Evolutionary conservation across 306 rosid genomes (phyloP), one percentile per base, ranked within the genome.

Genomic region (Vigna hirtella): DNA sequence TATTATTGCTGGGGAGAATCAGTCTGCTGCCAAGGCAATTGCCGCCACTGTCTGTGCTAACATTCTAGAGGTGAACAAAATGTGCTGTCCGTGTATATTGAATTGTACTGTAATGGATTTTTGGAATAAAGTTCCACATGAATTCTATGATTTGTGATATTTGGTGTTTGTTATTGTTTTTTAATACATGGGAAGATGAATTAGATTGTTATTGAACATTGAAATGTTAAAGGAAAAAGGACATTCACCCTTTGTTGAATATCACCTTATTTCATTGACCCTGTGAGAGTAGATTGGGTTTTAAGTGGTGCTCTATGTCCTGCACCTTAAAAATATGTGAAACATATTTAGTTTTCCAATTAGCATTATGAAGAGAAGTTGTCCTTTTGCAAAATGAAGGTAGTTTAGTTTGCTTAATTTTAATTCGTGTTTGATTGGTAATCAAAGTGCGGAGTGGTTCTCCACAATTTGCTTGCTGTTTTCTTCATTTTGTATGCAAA

Each of bases 1-100:
- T 36, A 96, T 96, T 72, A 96, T 96, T 34, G 99, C 99, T 0
- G 99, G 98, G 5, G 99, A 96, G 85, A 96, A 85, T 32, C 83
- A 76, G 4, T 81, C 79, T 56, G 98, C 98, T 1, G 97, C 98
- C 0, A 91, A 90, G 86, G 88, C 96, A 7, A 83, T 96, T 36
- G 86, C 94, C 17, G 93, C 86, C 10, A 73, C 89, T 15, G 85
- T 96, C 72, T 96, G 96, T 82, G 59, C 77, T 77, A 87, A 96
- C 84, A 93, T 96, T 82, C 40, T 96, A 38, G 99, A 96, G 99
- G 99, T 96, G 98, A 96, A 88, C 86, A 74, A 75, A 56, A 70
- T 83, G 80, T 83, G 77, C 57, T 82, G 77, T 4, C 78, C 86
- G 73, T 59, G 81, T 45, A 70, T 77, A 50, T 76, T 73, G 79